phyloP scores from a whole-genome alignment of 2,329 filamentous ascomycete species.

The Trichoderma asperellum region DNA sequence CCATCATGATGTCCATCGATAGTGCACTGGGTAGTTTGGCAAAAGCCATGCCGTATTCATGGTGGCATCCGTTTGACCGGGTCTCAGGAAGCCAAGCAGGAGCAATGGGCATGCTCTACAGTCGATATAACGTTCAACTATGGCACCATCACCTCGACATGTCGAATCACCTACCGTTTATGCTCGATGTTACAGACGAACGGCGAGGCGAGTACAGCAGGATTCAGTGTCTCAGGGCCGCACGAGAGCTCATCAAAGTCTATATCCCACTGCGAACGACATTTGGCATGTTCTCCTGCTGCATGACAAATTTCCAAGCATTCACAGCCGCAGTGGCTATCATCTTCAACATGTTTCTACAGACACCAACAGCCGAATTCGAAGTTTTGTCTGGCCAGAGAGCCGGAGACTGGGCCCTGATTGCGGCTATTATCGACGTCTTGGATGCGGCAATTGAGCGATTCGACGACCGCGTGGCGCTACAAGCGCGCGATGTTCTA shows the following conservation, averaged over 20 bases:
- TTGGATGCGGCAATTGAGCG: constrained; percentile 12
- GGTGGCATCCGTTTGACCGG: constrained; percentile 22
- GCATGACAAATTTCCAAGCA: constrained; percentile 25
- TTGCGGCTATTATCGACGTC: not conserved
- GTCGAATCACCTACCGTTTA: constrained; percentile 22
- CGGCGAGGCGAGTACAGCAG: constrained; percentile 20
- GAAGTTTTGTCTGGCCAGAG: constrained; percentile 6
- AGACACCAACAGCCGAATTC: not conserved
- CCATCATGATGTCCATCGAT: constrained; percentile 11
- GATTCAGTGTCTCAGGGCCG: constrained; percentile 19
- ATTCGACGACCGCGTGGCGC: constrained; percentile 17
- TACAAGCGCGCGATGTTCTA: constrained; percentile 20
- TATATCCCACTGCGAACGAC: constrained; percentile 20
- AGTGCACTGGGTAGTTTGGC: constrained; percentile 7
- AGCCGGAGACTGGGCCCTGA: constrained; percentile 16
- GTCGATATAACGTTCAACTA: constrained; percentile 20
- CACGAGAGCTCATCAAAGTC: constrained; percentile 17
- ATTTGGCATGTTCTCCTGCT: constrained; percentile 25
- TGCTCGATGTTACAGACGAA: constrained; percentile 17
- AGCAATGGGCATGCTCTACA: constrained; percentile 14
- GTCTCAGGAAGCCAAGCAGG: not conserved
- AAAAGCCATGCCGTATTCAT: constrained; percentile 10
- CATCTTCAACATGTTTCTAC: constrained; percentile 22
- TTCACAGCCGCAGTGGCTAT: constrained; percentile 25
- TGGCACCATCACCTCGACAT: constrained; percentile 26